Base-by-base conservation (phyloP, 176 grass and related monocot genomes). In the Zoysia pacifica region DNA sequence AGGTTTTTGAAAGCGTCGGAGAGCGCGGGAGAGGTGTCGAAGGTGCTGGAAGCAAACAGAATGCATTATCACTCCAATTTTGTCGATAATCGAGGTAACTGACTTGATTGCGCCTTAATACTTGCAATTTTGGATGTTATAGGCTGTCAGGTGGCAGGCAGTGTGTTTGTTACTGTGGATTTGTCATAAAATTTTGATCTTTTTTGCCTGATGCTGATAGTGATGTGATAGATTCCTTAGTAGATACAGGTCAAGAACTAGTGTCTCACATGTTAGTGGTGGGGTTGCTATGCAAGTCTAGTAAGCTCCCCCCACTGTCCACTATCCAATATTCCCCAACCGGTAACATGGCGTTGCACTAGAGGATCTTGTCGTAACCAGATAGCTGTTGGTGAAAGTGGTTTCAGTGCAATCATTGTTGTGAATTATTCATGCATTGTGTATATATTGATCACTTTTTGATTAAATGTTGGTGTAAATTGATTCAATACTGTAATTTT, bases 11-110 rank as follows among this genome's bases (percentile, higher is more conserved):
- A 85, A 70, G 93, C 93, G 0, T 99, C 93, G 1, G 86, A 99
- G 88, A 96, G 97, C 37, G 52, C 93, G 0, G 78, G 84, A 15
- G 97, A 93, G 81, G 97, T 99, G 11, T 99, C 88, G n/a, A 96
- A 91, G 73, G 82, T 82, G 69, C 86, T 99, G 36, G 97, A 99
- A 80, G 97, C 97, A 18, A 99, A 92, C 77, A 70, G 97, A 82
- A 93, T 99, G 97, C 97, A 99, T 82, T 99, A 99, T 49, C 97
- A 99, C 86, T 99, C 97, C 75, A 99, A 95, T 86, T 99, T 93
- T 70, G 88, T 71, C 11, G 90, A 99, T 75, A 93, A 83, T 28
- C 79, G 93, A 93, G 92, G 95, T 99, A 76, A 84, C 73, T 70
- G 65, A n/a, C 72, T 77, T 67, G n/a, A 85, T 85, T 73, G 36